These are phyloP conservation scores for Mycena rosella DNA, from an alignment of 768 basidiomycete genomes.

Conservation along the genomic window DNA sequence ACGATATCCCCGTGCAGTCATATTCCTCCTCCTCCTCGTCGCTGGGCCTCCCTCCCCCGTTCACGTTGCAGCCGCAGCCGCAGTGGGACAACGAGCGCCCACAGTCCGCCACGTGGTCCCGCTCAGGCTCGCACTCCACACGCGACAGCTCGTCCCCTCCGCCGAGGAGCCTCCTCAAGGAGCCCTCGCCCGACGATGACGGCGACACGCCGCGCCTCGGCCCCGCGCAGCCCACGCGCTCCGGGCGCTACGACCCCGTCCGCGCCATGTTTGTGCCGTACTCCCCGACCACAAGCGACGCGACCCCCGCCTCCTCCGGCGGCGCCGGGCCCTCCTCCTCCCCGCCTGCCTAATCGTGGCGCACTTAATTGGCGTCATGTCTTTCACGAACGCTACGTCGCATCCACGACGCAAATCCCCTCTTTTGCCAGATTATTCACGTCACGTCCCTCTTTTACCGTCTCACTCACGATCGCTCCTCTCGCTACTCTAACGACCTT, in stretches of 20 bases:
- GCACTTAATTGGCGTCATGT: conserved; percentile 23
- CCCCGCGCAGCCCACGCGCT: conserved; percentile 45
- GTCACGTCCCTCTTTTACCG: conserved; percentile 29
- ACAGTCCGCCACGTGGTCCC: conserved; percentile 53
- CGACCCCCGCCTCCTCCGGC: conserved; percentile 38
- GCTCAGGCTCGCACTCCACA: conserved; percentile 45
- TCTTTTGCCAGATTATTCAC: conserved; percentile 27
- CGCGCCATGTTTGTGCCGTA: conserved; percentile 59
- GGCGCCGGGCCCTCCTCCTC: conserved; percentile 15
- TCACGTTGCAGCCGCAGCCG: conserved; percentile 74
- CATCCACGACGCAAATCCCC: conserved; percentile 28
- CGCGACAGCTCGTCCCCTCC: conserved; percentile 46
- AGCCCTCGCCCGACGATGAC: conserved; percentile 38
- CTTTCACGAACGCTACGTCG: conserved; percentile 35
- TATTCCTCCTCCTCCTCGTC: conserved; percentile 37
- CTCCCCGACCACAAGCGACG: conserved; percentile 41
- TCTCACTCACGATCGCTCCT: conserved; percentile 28
- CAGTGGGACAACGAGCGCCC: conserved; percentile 69
- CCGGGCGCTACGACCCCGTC: conserved; percentile 66
- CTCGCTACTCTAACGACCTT: conserved; percentile 16
- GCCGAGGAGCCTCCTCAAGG: conserved; percentile 38
- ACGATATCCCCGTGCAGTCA: conserved; percentile 42
- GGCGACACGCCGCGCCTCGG: conserved; percentile 39
- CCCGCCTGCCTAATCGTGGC: conserved; percentile 17
- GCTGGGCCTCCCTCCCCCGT: conserved; percentile 64